Percentiles rank a stretch among this genome's conserved stretches.
phyloP scores from a whole-genome alignment of 2,329 filamentous ascomycete genomes.

The Phaeosphaeriaceae sp. region DNA sequence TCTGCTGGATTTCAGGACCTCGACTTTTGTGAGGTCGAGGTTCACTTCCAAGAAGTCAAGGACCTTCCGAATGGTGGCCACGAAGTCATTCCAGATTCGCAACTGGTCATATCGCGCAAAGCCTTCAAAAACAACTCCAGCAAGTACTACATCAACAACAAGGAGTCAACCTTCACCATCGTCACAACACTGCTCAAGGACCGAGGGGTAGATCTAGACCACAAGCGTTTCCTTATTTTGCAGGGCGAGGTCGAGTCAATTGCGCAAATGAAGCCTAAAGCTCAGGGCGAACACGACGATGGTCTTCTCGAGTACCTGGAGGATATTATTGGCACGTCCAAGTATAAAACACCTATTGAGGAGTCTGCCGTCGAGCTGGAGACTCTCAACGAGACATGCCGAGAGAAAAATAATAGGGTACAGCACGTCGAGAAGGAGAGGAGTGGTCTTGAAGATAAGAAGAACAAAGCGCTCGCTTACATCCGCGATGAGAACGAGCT shows the following conservation, averaged over 20 bases:
- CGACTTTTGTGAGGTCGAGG: conserved; percentile 92
- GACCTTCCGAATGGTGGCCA: conserved; percentile 80
- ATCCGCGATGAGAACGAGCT: conserved; percentile 94
- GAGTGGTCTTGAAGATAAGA: conserved; percentile 91
- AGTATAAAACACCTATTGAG: conserved; percentile 97
- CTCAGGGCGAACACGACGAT: conserved; percentile 92
- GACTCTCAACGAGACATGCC: conserved; percentile 88
- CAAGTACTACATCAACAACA: conserved; percentile 96
- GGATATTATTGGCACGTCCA: conserved; percentile 98
- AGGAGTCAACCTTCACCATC: conserved; percentile 87
- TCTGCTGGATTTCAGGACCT: conserved; percentile 86
- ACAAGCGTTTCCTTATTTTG: conserved; percentile 96
- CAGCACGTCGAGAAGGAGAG: conserved; percentile 99
- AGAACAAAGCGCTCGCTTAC: conserved; percentile 88
- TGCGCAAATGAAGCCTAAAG: conserved; percentile 98
- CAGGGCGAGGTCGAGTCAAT: conserved; percentile 99
- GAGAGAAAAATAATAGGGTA: conserved; percentile 93
- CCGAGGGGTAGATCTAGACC: conserved; percentile 91
- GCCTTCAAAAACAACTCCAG: conserved; percentile 98
- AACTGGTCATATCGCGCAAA: conserved; percentile 85
- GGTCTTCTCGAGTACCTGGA: conserved; percentile 95
- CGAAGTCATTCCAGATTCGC: conserved; percentile 81
- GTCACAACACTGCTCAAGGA: conserved; percentile 88
- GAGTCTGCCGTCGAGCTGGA: conserved; percentile 91
- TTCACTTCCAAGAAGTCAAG: conserved; percentile 94